Base-by-base conservation (phyloP, 2,329 filamentous ascomycete genomes). In the Myriosclerotinia curreyana region DNA sequence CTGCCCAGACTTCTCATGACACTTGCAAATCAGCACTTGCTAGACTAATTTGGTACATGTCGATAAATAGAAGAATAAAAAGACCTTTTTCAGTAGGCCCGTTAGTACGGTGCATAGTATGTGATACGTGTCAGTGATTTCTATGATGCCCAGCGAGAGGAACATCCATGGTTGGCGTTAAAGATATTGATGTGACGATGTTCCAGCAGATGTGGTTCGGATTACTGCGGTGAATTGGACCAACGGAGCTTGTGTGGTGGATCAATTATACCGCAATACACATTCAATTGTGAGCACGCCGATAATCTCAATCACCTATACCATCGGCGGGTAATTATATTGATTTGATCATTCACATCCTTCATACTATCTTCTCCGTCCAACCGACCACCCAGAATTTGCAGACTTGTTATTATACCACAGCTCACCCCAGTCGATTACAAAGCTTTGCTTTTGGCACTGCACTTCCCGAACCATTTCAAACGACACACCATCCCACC, bases 91-190 rank as follows among this genome's bases (percentile, higher is more conserved):
- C 5, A 34, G 25, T 38, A 25, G 20, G 42, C 55, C 55, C 55
- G 55, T 59, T n/a, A 59, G 55, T 59, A 42, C 55, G 55, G 55
- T 17, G 55, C 55, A 48, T 36, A 25, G 8, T 59, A 20, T 36
- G 2, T 20, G 20, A 5, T 14, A 22, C 20, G n/a, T 38, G 15
- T 48, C 25, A 0, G n/a, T 59, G 42, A 48, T 12, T 36, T 59
- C 6, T 34, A 15, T 17, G 15, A 28, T 22, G 4, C 25, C 1
- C 2, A 36, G 25, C 14, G 20, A 8, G 31, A n/a, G 12, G 31
- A 48, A 12, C 14, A 0, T 4, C 6, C 17, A 5, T 0, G 5
- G 8, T 48, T 48, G 7, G 1, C 20, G 1, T 12, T 36, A 2
- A 20, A 3, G 12, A 22, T 25, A 4, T 48, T 14, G 4, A 48